Conservation (phyloP, 208 protist species). For the Naegleria gruberi region DNA sequence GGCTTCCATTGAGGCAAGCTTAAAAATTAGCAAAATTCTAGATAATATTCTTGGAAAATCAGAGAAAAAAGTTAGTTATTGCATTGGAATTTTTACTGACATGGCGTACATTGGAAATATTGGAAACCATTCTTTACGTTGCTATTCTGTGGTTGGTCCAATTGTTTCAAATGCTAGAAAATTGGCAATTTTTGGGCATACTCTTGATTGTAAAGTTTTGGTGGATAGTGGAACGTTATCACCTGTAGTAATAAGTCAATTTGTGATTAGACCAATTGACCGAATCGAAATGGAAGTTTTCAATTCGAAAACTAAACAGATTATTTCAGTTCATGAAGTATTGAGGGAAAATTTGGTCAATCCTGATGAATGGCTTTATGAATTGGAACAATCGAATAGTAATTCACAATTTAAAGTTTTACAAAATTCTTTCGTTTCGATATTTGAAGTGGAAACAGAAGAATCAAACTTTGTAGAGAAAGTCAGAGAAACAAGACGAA, state of each 20-base stretch:
- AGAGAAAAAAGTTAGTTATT: not conserved
- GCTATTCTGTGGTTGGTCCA: not conserved
- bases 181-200: not conserved
- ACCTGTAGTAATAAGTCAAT: not conserved
- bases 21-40: not conserved
- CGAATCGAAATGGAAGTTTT: not conserved
- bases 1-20: not conserved
- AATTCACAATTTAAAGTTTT: no score
- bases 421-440: no score
- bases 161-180: not conserved
- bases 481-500: no score
- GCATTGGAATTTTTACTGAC: not conserved
- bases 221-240: not conserved
- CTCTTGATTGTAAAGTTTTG: not conserved
- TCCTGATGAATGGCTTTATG: not conserved
- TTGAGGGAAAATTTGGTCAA: not conserved
- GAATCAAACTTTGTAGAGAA: no score
- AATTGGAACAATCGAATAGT: no score
- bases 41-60: not conserved
- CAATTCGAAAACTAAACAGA: no score
- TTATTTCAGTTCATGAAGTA: not conserved
- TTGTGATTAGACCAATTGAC: not conserved
- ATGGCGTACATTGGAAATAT: not conserved
- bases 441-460: no score
- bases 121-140: not conserved